phyloP scores from a whole-genome alignment of 768 basidiomycete species.

The Mycena venus region DNA sequence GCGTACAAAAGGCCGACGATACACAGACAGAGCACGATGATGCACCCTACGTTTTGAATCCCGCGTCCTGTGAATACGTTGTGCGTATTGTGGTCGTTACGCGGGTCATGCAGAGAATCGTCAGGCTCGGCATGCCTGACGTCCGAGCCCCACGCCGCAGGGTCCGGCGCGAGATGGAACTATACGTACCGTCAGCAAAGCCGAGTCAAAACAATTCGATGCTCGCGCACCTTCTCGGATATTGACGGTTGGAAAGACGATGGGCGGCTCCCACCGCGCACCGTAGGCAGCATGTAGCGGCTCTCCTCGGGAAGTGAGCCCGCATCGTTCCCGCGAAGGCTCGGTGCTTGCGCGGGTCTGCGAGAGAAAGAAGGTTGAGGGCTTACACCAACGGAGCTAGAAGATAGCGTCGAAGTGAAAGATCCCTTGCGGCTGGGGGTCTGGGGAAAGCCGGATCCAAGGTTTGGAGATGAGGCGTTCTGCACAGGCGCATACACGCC shows the following conservation, averaged over 20 bases:
- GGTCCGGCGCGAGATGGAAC: constrained; percentile 65
- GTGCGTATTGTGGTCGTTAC: constrained; percentile 60
- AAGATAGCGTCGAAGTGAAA: neutral
- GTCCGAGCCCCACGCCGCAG: constrained; percentile 58
- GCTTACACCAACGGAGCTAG: neutral
- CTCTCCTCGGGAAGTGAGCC: constrained; percentile 16
- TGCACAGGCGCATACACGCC: neutral
- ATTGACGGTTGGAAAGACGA: constrained; percentile 9
- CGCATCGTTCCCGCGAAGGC: constrained; percentile 6
- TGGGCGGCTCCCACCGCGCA: neutral
- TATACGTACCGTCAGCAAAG: constrained; percentile 26
- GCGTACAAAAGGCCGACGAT: constrained; percentile 54
- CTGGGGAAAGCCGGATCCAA: neutral
- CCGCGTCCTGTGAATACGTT: constrained; percentile 67
- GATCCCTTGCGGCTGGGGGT: neutral
- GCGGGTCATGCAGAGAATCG: constrained; percentile 75
- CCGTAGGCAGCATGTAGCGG: constrained; percentile 9
- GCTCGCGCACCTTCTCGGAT: constrained; percentile 4
- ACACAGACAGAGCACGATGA: constrained; percentile 49
- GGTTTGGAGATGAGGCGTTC: neutral
- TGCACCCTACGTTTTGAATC: constrained; percentile 67
- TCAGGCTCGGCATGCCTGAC: constrained; percentile 54
- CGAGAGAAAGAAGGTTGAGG: constrained; percentile 3
- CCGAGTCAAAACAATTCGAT: too few relatives aligned
- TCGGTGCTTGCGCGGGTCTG: neutral